These are phyloP conservation scores for Serendipita indica DNA, from an alignment of 768 basidiomycete genomes.

Conservation along the genomic window DNA sequence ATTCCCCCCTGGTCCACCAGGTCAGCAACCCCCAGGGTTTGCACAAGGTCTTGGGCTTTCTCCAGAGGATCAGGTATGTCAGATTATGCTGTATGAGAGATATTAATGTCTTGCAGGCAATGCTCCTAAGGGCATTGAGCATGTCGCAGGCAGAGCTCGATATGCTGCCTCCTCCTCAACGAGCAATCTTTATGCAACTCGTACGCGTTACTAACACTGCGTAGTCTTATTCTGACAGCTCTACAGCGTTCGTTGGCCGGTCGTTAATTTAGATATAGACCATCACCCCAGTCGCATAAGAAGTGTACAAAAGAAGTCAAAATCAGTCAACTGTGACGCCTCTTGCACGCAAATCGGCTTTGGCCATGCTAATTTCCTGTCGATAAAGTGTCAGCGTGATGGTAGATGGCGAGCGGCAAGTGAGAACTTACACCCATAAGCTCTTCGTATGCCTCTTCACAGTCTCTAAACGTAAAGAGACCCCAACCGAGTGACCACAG, in stretches of 20 bases:
- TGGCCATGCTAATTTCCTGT: constrained; percentile 47
- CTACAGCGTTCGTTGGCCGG: constrained; percentile 8
- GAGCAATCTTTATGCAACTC: constrained; percentile 14
- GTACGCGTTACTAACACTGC: constrained; percentile 7
- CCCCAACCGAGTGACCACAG: constrained; percentile 67
- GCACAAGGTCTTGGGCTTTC: background rate
- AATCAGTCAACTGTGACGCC: constrained; percentile 46
- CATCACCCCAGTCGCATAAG: background rate
- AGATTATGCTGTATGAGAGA: background rate
- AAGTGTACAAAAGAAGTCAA: constrained; percentile 7
- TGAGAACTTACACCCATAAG: constrained; percentile 38
- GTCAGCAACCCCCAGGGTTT: background rate
- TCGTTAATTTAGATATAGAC: background rate
- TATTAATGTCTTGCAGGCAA: background rate
- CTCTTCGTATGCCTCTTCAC: constrained; percentile 65
- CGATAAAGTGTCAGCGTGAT: constrained; percentile 11
- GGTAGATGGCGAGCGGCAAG: no score
- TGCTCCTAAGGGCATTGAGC: constrained; percentile 12
- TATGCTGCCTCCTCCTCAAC: constrained; percentile 11
- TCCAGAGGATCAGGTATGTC: background rate
- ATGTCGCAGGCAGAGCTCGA: constrained; percentile 12
- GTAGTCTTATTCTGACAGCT: background rate
- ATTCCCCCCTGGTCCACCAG: background rate
- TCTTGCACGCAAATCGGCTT: constrained; percentile 40
- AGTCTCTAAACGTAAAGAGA: constrained; percentile 55